Evolutionary conservation across 2,329 filamentous ascomycete genomes (phyloP).

Genomic region (Dendryphion nanum): DNA sequence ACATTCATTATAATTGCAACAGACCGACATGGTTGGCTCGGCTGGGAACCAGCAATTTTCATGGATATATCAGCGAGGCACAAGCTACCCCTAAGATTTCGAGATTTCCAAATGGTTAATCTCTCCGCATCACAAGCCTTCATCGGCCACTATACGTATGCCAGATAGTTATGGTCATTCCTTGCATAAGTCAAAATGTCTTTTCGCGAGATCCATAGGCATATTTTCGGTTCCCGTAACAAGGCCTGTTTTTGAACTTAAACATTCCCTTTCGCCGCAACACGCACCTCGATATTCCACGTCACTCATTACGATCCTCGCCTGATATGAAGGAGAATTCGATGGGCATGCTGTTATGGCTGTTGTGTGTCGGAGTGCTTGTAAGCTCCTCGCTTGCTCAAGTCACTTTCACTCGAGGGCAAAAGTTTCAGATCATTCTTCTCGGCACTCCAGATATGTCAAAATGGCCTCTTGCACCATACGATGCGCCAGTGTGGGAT

Average conservation of each 20-base stretch:
- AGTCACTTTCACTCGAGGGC: slow-evolving; percentile 18
- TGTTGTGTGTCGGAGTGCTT: slow-evolving; percentile 15
- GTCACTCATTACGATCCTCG: no score
- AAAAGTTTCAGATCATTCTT: slow-evolving; percentile 30
- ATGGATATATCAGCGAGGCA: slow-evolving; percentile 16
- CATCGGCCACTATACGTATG: slow-evolving; percentile 23
- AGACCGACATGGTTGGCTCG: slow-evolving; percentile 17
- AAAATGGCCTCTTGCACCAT: slow-evolving; percentile 23
- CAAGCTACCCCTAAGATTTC: slow-evolving; percentile 10
- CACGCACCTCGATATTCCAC: no score
- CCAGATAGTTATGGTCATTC: slow-evolving; percentile 12
- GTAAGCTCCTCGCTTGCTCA: slow-evolving; percentile 12
- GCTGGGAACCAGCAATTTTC: slow-evolving; percentile 19
- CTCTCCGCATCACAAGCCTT: slow-evolving; percentile 16
- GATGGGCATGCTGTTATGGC: slow-evolving; percentile 12
- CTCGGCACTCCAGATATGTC: slow-evolving; percentile 23
- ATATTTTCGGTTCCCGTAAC: no score
- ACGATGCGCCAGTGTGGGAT: slow-evolving; percentile 28
- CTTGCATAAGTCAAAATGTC: slow-evolving; percentile 8
- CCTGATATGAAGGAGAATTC: no score
- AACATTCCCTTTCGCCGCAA: no score
- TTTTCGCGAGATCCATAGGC: slow-evolving; percentile 4
- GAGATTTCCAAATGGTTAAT: slow-evolving; percentile 19
- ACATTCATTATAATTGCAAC: slow-evolving; percentile 14
- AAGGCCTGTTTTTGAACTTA: no score